These are phyloP conservation scores for Schwanniomyces occidentalis DNA, from an alignment of 805 yeast species.

Conservation along the genomic window DNA sequence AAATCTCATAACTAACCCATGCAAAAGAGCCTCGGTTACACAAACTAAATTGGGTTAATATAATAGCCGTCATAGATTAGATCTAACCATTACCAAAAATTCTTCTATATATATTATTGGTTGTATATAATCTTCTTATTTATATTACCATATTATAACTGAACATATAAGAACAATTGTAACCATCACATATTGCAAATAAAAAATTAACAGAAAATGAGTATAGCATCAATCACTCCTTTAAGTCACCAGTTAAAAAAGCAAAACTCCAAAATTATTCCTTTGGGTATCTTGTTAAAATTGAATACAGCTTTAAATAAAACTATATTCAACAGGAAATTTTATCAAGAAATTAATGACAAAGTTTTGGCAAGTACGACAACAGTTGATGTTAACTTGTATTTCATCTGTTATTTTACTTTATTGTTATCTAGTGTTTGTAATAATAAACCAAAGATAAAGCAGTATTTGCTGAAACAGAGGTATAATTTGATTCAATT, in stretches of 20 bases:
- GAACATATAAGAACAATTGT: no score
- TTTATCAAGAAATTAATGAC: constrained; percentile 42
- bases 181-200: no score
- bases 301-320: constrained; percentile 29
- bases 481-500: constrained; percentile 20
- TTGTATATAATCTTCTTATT: no score
- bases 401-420: constrained; percentile 45
- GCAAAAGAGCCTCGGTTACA: no score
- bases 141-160: no score
- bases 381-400: constrained; percentile 39
- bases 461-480: constrained; percentile 28
- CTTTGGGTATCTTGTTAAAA: constrained; percentile 24
- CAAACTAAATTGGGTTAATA: no score
- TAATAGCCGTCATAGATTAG: no score
- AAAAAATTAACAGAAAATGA: constrained; percentile 7
- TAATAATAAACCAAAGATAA: constrained; percentile 37
- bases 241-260: constrained; percentile 9
- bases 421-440: constrained; percentile 35
- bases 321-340: constrained; percentile 36
- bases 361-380: constrained; percentile 34
- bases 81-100: no score
- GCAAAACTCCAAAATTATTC: constrained; percentile 13
- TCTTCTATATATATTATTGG: no score
- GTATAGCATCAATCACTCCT: constrained; percentile 18
- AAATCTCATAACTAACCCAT: no score